Conservation (phyloP, 1,139 yeast species). For the Taphrina deformans region DNA sequence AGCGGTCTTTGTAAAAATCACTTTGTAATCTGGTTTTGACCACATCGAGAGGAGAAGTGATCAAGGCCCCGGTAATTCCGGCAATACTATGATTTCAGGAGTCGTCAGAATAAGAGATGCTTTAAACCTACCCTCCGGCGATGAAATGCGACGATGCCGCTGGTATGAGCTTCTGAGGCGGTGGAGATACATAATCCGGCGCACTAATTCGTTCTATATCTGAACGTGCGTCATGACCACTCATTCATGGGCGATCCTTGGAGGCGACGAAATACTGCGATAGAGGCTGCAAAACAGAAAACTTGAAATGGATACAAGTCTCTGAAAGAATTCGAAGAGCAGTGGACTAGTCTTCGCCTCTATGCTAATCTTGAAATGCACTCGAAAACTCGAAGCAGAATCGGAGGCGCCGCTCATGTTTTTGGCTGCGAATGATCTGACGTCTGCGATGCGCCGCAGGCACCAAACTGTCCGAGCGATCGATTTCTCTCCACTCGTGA, state of each 20-base stretch:
- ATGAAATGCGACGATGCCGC: conserved; percentile 34
- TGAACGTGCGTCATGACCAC: conserved; percentile 7
- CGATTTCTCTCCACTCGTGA: no score
- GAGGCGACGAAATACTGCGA: no score
- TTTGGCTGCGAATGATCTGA: background rate
- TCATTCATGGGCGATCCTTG: conserved; percentile 9
- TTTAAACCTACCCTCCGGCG: conserved; percentile 35
- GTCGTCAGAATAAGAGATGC: background rate
- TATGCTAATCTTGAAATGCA: background rate
- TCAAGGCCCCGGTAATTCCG: conserved; percentile 95
- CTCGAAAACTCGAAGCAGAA: background rate
- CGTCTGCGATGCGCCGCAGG: background rate
- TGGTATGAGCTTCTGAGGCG: conserved; percentile 7
- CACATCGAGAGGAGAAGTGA: conserved; percentile 93
- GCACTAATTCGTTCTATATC: conserved; percentile 6
- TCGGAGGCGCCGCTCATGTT: background rate
- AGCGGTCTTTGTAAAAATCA: conserved; percentile 59
- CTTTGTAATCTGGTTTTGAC: conserved; percentile 94
- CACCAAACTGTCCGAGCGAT: background rate
- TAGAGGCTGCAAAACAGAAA: no score
- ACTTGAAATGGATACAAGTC: no score
- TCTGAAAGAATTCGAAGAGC: no score
- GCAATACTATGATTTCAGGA: conserved; percentile 53
- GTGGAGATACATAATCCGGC: background rate
- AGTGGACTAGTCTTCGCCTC: no score